phyloP scores from a whole-genome alignment of 2,329 filamentous ascomycete genomes.

The Pyrenochaeta sp. region DNA sequence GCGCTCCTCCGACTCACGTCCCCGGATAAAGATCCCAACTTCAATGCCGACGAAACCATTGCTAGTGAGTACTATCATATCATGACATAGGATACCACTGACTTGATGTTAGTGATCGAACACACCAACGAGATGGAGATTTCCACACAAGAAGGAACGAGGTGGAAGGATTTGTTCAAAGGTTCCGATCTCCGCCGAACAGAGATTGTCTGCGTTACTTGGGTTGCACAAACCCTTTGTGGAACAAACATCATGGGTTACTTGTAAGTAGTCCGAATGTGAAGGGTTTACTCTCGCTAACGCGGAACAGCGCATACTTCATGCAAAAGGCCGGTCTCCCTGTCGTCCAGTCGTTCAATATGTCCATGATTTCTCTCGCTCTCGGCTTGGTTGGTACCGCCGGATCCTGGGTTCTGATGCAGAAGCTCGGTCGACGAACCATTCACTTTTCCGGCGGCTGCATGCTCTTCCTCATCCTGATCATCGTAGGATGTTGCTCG shows the following conservation, averaged over 20 bases:
- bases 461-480: constrained; percentile 66
- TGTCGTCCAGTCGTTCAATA: constrained; percentile 51
- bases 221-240: constrained; percentile 54
- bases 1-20: constrained; percentile 71
- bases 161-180: constrained; percentile 82
- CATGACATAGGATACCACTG: too few relatives aligned
- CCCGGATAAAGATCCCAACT: constrained; percentile 65
- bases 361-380: constrained; percentile 62
- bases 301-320: constrained; percentile 51
- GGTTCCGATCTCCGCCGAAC: constrained; percentile 78
- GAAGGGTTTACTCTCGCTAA: constrained; percentile 7
- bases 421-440: constrained; percentile 75
- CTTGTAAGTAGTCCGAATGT: constrained; percentile 26
- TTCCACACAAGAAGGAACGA: constrained; percentile 68
- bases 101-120: too few relatives aligned
- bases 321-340: constrained; percentile 54
- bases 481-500: constrained; percentile 82
- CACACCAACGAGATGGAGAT: constrained; percentile 86
- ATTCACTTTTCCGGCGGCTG: constrained; percentile 76
- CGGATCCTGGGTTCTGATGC: constrained; percentile 81
- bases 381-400: constrained; percentile 79
- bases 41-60: constrained; percentile 62
- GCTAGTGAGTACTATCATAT: too few relatives aligned
- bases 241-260: constrained; percentile 56
- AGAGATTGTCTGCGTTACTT: constrained; percentile 66